A percentile compares a stretch with the other conserved stretches of the same genome.
Evolutionary conservation across 2,329 filamentous ascomycete genomes (phyloP).

Genomic region (Coniochaeta sp.): DNA sequence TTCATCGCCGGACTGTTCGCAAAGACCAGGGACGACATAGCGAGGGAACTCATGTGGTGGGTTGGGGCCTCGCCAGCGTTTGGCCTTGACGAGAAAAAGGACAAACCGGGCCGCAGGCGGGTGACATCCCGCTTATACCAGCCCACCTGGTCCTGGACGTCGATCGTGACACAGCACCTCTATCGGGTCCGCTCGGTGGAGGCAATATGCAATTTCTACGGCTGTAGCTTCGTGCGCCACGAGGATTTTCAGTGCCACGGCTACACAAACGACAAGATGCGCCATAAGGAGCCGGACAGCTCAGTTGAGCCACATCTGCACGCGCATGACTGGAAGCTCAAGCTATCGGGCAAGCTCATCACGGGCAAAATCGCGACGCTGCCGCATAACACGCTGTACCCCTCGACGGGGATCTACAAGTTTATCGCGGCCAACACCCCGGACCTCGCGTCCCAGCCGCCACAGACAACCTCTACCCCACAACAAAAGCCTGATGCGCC

Average conservation of each 20-base stretch:
- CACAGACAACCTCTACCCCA: too few species aligned
- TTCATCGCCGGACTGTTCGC: neutral
- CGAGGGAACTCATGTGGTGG: constrained; percentile 2
- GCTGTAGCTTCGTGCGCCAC: neutral
- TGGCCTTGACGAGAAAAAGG: neutral
- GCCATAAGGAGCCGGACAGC: neutral
- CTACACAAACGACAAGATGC: neutral
- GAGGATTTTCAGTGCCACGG: neutral
- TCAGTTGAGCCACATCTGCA: neutral
- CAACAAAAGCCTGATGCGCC: too few species aligned
- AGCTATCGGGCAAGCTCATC: neutral
- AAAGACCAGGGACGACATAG: neutral
- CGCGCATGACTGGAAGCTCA: neutral
- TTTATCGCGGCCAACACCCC: neutral
- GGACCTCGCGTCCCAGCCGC: too few species aligned
- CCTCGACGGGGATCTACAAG: neutral
- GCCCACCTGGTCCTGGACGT: constrained; percentile 4
- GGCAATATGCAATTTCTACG: neutral
- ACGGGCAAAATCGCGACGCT: neutral
- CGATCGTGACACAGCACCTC: neutral
- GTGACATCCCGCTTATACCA: neutral
- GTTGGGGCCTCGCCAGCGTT: neutral
- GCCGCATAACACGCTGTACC: neutral
- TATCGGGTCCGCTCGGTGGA: neutral
- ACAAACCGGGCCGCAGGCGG: neutral